Percentiles rank a stretch among this genome's conserved stretches.
phyloP scores from a whole-genome alignment of 2,329 filamentous ascomycete species.

The Albophoma yamanashiensis region DNA sequence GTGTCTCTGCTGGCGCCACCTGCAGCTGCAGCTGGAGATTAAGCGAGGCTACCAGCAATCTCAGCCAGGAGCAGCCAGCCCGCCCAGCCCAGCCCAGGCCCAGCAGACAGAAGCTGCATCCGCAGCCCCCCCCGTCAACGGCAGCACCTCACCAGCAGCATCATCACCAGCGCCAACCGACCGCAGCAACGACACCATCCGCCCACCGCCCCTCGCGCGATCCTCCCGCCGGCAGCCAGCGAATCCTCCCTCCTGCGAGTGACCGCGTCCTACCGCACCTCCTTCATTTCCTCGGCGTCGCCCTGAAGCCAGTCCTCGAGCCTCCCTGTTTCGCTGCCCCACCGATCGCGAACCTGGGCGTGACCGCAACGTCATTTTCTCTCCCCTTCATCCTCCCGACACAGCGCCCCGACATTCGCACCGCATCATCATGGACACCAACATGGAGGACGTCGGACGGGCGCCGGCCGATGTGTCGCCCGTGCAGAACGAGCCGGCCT shows the following conservation, averaged over 20 bases:
- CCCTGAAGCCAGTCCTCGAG: not conserved
- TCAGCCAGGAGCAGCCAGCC: not conserved
- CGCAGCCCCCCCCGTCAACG: not conserved
- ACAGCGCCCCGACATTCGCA: constrained; percentile 9
- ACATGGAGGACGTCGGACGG: constrained; percentile 96
- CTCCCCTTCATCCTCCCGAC: constrained; percentile 8
- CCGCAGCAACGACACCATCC: not conserved
- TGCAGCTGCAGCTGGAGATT: not conserved
- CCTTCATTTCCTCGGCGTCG: not conserved
- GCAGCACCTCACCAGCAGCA: not conserved
- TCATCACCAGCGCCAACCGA: not conserved
- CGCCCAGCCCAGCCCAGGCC: not conserved
- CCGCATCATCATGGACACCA: constrained; percentile 67
- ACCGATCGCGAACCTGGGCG: constrained; percentile 8
- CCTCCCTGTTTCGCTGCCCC: constrained; percentile 6
- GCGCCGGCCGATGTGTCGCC: constrained; percentile 70
- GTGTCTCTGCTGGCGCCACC: not conserved
- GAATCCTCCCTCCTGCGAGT: not conserved
- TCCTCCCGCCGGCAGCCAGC: not conserved
- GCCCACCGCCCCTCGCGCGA: not conserved
- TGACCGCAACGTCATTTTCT: constrained; percentile 20
- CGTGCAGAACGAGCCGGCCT: constrained; percentile 65
- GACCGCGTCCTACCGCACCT: not conserved
- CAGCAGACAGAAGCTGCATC: not conserved
- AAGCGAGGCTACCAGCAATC: constrained; percentile 1